Conservation (phyloP, 768 basidiomycete species). For the Daedaleopsis nitida region DNA sequence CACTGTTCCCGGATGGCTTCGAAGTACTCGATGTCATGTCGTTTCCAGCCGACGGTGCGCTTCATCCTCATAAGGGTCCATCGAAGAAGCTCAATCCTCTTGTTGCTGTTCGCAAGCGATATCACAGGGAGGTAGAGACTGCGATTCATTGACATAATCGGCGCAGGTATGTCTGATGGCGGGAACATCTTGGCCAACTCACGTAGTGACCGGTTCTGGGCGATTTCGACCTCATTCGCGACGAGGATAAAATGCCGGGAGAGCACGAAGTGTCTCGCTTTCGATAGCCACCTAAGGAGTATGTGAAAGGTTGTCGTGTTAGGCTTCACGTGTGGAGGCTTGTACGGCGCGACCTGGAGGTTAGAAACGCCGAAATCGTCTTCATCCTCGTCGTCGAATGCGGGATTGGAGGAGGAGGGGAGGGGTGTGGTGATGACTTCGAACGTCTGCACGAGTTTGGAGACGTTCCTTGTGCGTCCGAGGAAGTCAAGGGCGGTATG, state of each 20-base stretch:
- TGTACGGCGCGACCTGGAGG: conserved; percentile 38
- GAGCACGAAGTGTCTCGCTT: conserved; percentile 48
- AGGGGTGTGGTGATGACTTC: conserved; percentile 78
- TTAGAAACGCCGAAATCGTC: conserved; percentile 55
- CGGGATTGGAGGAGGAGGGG: conserved; percentile 48
- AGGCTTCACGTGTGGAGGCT: conserved; percentile 50
- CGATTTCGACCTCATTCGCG: conserved; percentile 49
- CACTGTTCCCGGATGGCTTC: conserved; percentile 26
- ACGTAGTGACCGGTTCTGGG: conserved; percentile 35
- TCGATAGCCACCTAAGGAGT: conserved; percentile 60
- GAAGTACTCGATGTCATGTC: conserved; percentile 47
- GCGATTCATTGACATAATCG: conserved; percentile 56
- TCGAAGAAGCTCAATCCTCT: conserved; percentile 58
- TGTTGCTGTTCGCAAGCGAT: conserved; percentile 59
- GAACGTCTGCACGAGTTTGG: conserved; percentile 73
- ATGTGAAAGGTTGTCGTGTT: conserved; percentile 69
- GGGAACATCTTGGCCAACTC: conserved; percentile 22
- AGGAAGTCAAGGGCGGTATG: conserved; percentile 76
- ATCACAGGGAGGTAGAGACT: conserved; percentile 58
- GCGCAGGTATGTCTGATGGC: conserved; percentile 43
- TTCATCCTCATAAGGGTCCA: conserved; percentile 57
- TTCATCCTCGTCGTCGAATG: conserved; percentile 69
- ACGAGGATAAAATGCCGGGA: conserved; percentile 68
- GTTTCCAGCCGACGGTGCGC: conserved; percentile 50
- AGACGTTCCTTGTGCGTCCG: conserved; percentile 58